Percentiles rank a stretch among this genome's conserved stretches.
phyloP scores from a whole-genome alignment of 441 rosid species.

The Gossypium trilobum region DNA sequence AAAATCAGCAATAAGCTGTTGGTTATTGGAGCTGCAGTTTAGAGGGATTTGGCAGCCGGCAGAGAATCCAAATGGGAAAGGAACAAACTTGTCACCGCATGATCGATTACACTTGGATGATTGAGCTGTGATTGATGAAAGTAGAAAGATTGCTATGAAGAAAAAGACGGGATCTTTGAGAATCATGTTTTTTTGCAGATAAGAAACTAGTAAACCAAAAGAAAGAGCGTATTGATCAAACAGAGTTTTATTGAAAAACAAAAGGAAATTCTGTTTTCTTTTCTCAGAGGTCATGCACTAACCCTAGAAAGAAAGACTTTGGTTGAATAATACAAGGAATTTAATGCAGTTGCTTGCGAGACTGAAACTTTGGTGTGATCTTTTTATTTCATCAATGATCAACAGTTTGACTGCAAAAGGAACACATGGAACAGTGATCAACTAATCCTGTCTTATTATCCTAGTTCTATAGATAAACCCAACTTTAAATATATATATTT shows the following conservation, averaged over 20 bases:
- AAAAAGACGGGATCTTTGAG: conserved; percentile 7
- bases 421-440: not conserved
- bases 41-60: conserved; percentile 41
- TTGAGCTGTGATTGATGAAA: not conserved
- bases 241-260: not conserved
- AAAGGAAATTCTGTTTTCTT: too few relatives aligned
- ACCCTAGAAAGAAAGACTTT: too few relatives aligned
- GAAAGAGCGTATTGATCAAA: not conserved
- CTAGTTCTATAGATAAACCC: not conserved
- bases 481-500: not conserved
- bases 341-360: not conserved
- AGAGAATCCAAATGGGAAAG: conserved; percentile 77
- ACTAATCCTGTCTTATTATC: not conserved
- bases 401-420: not conserved
- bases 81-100: conserved; percentile 29
- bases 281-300: too few relatives aligned
- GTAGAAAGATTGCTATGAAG: conserved; percentile 5
- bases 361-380: not conserved
- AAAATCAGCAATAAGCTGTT: conserved; percentile 29
- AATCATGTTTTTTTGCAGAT: conserved; percentile 4
- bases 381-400: not conserved
- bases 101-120: conserved; percentile 28
- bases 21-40: conserved; percentile 28
- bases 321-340: not conserved
- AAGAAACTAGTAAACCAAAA: not conserved